A percentile compares a stretch with the other conserved stretches of the same genome.
Evolutionary conservation across 2,329 filamentous ascomycete species (phyloP).

Genomic region (Tricladium varicosporioides): DNA sequence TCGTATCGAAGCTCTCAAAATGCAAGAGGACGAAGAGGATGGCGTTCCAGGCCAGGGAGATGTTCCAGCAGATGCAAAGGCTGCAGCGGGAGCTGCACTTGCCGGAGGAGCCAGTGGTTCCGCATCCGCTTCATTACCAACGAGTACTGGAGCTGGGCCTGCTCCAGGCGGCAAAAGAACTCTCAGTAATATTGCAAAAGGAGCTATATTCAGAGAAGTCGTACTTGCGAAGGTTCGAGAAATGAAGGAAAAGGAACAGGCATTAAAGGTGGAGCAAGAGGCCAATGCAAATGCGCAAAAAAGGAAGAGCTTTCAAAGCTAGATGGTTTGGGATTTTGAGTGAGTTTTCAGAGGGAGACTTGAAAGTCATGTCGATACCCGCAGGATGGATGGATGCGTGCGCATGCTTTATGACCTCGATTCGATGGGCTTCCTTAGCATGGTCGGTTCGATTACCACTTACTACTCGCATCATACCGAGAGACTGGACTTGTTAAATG

Average conservation of each 20-base stretch:
- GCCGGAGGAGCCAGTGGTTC: constrained; percentile 15
- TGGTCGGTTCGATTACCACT: too few relatives aligned
- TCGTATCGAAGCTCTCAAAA: constrained; percentile 90
- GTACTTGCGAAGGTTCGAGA: constrained; percentile 91
- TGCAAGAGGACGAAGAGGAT: constrained; percentile 85
- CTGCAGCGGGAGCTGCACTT: constrained; percentile 51
- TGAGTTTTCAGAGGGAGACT: too few relatives aligned
- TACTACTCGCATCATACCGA: too few relatives aligned
- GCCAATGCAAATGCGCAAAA: constrained; percentile 30
- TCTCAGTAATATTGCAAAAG: constrained; percentile 51
- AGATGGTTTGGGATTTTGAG: too few relatives aligned
- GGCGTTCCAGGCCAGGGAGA: constrained; percentile 65
- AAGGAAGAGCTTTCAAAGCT: constrained; percentile 15
- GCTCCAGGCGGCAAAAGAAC: constrained; percentile 37
- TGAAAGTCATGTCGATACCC: too few relatives aligned
- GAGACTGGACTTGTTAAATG: too few relatives aligned
- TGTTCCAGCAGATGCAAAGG: constrained; percentile 52
- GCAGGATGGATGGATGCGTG: too few relatives aligned
- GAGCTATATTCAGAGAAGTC: constrained; percentile 88
- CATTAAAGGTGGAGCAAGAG: constrained; percentile 59
- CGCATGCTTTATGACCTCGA: too few relatives aligned
- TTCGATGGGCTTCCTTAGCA: too few relatives aligned
- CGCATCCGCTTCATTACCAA: constrained; percentile 3
- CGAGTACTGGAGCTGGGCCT: constrained; percentile 11
- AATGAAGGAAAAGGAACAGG: constrained; percentile 80